A percentile compares a stretch with the other conserved stretches of the same genome.
Evolutionary conservation across 192 early-diverging fungal species (phyloP).

Genomic region (Coemansia sp.): DNA sequence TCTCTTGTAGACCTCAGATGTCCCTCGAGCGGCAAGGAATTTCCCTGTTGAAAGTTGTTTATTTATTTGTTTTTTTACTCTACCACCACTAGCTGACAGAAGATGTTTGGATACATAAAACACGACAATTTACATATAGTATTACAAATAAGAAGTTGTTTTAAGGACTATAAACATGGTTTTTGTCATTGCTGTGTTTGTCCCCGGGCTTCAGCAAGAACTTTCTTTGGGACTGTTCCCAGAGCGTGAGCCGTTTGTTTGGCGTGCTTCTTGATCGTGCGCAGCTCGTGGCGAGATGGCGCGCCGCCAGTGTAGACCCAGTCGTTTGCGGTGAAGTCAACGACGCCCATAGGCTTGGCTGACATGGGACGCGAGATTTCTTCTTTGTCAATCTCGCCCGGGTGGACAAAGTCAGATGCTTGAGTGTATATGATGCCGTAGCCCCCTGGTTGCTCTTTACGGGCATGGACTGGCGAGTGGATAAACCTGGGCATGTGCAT

Average conservation of each 20-base stretch:
- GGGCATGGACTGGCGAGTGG: neutral
- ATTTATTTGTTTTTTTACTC: neutral
- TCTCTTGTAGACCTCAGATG: neutral
- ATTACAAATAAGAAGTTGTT: no score
- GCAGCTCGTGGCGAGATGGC: slow-evolving; percentile 33
- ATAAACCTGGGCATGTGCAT: slow-evolving; percentile 1
- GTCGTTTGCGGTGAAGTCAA: slow-evolving; percentile 47
- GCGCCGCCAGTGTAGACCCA: slow-evolving; percentile 22
- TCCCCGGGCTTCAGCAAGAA: neutral
- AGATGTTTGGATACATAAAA: neutral
- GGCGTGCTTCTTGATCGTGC: slow-evolving; percentile 20
- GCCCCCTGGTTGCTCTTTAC: slow-evolving; percentile 7
- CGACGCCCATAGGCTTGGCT: slow-evolving; percentile 25
- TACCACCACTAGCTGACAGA: neutral
- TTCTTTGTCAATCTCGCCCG: slow-evolving; percentile 18
- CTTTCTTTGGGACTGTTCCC: slow-evolving; percentile 15
- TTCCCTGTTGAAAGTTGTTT: neutral
- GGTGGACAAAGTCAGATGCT: slow-evolving; percentile 46
- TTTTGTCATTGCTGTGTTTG: neutral
- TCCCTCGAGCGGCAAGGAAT: neutral
- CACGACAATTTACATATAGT: no score
- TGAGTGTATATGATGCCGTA: slow-evolving; percentile 33
- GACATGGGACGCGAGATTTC: slow-evolving; percentile 31
- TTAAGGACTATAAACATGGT: no score
- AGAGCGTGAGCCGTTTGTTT: slow-evolving; percentile 38